Conservation (phyloP, 768 basidiomycete species). For the Mycena vitilis region DNA sequence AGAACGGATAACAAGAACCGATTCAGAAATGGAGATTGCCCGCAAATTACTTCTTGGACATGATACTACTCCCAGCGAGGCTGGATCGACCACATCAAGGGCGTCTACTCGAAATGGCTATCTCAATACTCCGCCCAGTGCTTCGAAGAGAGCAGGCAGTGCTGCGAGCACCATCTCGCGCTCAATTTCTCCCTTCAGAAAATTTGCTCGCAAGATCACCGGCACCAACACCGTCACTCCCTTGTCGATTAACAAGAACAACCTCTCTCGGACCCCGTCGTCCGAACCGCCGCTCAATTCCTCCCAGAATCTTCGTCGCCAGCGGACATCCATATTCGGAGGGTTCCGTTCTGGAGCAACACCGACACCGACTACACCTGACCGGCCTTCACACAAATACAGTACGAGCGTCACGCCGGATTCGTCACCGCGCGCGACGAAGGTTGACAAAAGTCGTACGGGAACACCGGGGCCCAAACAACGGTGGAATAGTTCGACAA, state of each 20-base stretch:
- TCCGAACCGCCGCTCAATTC: constrained; percentile 61
- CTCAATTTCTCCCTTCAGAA: constrained; percentile 85
- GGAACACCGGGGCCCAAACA: constrained; percentile 52
- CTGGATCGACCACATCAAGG: constrained; percentile 76
- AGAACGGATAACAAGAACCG: constrained; percentile 84
- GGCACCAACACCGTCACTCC: constrained; percentile 58
- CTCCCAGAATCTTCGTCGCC: constrained; percentile 54
- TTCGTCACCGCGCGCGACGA: constrained; percentile 63
- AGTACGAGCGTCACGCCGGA: constrained; percentile 80
- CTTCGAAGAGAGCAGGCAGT: constrained; percentile 55
- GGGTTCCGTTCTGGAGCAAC: constrained; percentile 58
- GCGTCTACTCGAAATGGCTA: constrained; percentile 64
- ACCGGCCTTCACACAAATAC: constrained; percentile 73
- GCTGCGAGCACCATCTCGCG: constrained; percentile 70
- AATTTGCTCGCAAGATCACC: constrained; percentile 78
- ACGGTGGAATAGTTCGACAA: constrained; percentile 87
- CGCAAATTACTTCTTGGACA: constrained; percentile 68
- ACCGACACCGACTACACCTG: constrained; percentile 63
- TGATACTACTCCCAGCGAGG: constrained; percentile 68
- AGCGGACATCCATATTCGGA: constrained; percentile 73
- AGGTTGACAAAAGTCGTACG: constrained; percentile 55
- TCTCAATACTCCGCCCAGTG: constrained; percentile 73
- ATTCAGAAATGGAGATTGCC: constrained; percentile 82
- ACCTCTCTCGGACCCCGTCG: constrained; percentile 54
- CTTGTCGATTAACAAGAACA: constrained; percentile 58